Evolutionary conservation across 331 rosid genomes (phyloP), one percentile per base, ranked within the genome.

Genomic region (Acacia concinna): DNA sequence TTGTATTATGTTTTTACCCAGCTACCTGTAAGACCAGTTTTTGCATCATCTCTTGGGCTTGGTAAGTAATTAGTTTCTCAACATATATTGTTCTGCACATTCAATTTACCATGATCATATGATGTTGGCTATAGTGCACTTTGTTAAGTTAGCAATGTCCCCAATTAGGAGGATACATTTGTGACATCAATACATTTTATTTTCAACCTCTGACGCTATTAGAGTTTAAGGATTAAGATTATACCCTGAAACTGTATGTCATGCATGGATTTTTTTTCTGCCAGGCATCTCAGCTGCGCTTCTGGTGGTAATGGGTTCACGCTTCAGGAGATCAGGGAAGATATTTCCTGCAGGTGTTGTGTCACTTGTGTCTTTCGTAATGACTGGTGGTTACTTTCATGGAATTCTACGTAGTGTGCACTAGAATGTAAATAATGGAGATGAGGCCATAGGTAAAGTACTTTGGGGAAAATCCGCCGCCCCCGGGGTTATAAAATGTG

Each of bases 301-400:
- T 72, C 86, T 96, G 75, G 92, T 62, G 31, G 95, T 90, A 83
- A 96, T 96, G 99, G 99, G 99, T 66, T 85, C 97, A 74, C 99
- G 99, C 43, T 96, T 89, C 80, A 93, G 85, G 92, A 90, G 85
- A 44, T 96, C 99, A 8, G 95, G 99, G 79, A 96, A 96, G 91
- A 78, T 96, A 27, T 91, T 96, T 86, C 99, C 99, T 8, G 99
- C 99, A 5, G 99, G 99, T 11, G 92, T 93, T 43, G 95, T 96
- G 18, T 90, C 99, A 21, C 88, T 96, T 37, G 91, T 93, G 71
- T 96, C 99, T 1, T 84, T 96, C 59, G 41, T 91, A 77, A 96
- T 96, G 99, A 87, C 98, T 0, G 98, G 94, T 59, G 98, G 99
- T 80, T 96, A 93, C 91, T 69, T 96, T 62, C 99, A 96, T 84